Base-by-base conservation (phyloP, 257 asterid species). In the Ilex asprella region DNA sequence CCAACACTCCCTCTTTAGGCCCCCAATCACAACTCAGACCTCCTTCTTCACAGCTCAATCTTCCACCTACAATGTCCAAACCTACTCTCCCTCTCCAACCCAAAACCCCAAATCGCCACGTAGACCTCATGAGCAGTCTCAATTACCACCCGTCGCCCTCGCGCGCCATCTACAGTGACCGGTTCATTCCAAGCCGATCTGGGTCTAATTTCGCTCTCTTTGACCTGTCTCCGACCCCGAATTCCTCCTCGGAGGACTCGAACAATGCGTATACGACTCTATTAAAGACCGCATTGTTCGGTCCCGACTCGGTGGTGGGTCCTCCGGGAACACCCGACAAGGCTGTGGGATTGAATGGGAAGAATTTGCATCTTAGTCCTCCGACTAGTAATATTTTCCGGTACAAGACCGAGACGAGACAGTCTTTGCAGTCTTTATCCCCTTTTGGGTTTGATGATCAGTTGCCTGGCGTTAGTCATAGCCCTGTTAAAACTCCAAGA, bases 141-240 rank as follows among this genome's bases (percentile, higher is more conserved):
- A 46, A 3, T 54, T 79, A 84, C 68, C 88, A 71, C 16, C 91
- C 91, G 6, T 81, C 94, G 7, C 74, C 88, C 1, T 84, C 94
- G 13, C 76, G 95, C 31, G 82, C 95, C 30, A 88, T 91, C 69
- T 86, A 81, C 82, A 70, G 95, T 63, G 98, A 91, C 70, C 94
- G 98, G 2, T 91, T 88, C 67, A 91, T 91, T 56, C 98, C 96
- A 9, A 76, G 94, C 64, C 81, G 98, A 41, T 76, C 95, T 7
- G 84, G 94, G 2, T 91, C 96, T 63, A 86, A 91, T 73, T 91
- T 88, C n/a, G 85, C 87, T 57, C 96, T 91, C 8, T 84, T 91
- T 70, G 73, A 85, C 70, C 85, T 89, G 52, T 52, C 75, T 10
- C 60, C 75, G 15, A 63, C 74, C 31, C 29, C 67, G 39, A 49